Base-by-base conservation (phyloP, 2,329 filamentous ascomycete genomes). In the Neocucurbitaria cava region DNA sequence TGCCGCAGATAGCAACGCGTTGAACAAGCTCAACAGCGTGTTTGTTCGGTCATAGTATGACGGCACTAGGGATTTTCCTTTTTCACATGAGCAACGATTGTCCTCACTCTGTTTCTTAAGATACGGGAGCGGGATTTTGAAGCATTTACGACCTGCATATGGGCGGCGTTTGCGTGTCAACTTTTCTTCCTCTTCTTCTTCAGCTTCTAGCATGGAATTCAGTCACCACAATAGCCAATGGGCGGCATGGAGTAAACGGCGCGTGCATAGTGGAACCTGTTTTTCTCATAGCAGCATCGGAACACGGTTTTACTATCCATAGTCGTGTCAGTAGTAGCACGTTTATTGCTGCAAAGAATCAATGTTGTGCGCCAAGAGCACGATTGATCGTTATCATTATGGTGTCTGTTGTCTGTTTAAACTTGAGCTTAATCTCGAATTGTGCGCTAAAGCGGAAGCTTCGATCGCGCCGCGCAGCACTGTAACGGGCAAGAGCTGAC, bases 21-120 rank as follows among this genome's bases (percentile, higher is more conserved):
- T 74, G 21, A 66, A 71, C 53, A 73, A 73, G 51, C 70, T 74
- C 48, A 73, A 72, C 62, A 70, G 66, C 35, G 66, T 73, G 26
- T 72, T 72, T 40, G 68, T 72, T 11, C 64, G 69, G 36, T 71
- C 69, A 33, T 71, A 63, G 52, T 17, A 23, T 23, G 5, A 56
- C 17, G 5, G 46, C 20, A 36, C n/a, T n/a, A n/a, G n/a, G n/a
- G n/a, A n/a, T n/a, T 28, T 50, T 44, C 36, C 44, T 20, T 43
- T 43, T 31, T 23, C 42, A 35, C 39, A 40, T 18, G 42, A 49
- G 24, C 26, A 38, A 47, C 23, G 24, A 28, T 51, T 28, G 3
- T 54, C 38, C 39, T 36, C 33, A 31, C 41, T 49, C 43, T 28
- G n/a, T 45, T 44, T 48, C 31, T 3, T 38, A 31, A 38, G 30